Evolutionary conservation across 1,139 yeast genomes (phyloP), one percentile per base, ranked within the genome.

Genomic region (Suhomyces bribrorum): DNA sequence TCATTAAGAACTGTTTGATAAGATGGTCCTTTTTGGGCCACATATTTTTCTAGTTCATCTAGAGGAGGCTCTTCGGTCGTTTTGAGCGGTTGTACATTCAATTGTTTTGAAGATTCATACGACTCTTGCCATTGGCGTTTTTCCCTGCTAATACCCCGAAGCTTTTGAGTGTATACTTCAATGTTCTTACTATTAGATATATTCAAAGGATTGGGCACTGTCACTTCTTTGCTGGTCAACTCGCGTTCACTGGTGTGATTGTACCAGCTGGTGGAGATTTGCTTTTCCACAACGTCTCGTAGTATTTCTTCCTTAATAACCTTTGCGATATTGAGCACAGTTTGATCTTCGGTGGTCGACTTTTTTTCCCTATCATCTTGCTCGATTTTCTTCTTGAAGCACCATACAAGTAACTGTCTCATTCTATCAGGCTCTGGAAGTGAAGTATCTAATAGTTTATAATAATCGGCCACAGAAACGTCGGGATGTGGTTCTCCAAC

Each of bases 401-500:
- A 79, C 95, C 94, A 85, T 4, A 79, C 68, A 36, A 86, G 56
- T 14, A 86, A 57, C 52, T 83, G 89, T 46, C 83, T 71, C 83
- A 86, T 79, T 43, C 81, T 69, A 50, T 82, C 85, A 0, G 90
- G 87, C 40, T 81, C 92, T 0, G 94, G 86, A 30, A 82, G 49
- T 14, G 76, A 73, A 2, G 69, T 60, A 45, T 84, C 86, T 25
- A 86, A 58, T 48, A 81, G 80, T 53, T 83, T 83, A 54, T 77
- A 79, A 50, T 79, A 79, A 38, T 81, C 84, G 14, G 62, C 52
- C 0, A 74, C 66, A 0, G 80, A 73, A 2, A 86, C 79, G 33
- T 77, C 82, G 2, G 73, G 72, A 55, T 85, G 92, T 0, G 90
- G 90, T 25, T 75, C 75, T 0, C 86, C 88, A 2, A 64, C 69